Base-by-base conservation (phyloP, 306 rosid species). In the Cajanus cajan region DNA sequence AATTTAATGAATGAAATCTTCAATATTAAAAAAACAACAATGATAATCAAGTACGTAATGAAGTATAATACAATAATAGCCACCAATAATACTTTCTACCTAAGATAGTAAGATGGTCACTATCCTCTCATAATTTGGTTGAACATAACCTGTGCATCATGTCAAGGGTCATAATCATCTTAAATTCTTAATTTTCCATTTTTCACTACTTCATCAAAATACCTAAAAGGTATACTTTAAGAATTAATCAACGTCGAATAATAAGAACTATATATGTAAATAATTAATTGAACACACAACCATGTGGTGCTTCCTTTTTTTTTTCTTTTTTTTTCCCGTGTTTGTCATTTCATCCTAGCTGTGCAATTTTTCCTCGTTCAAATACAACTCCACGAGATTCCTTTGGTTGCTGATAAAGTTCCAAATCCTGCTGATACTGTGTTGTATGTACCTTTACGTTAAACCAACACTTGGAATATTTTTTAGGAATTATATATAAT, bases 311-410 rank as follows among this genome's bases (percentile, higher is more conserved):
- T 16, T 65, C 19, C 2, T 40, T 19, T 34, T 8, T 2, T 58
- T 40, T 64, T 40, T 19, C 21, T 8, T 2, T 47, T 40, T 64
- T 13, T 7, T 28, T 12, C n/a, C n/a, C 57, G 0, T 24, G 78
- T 79, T 69, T 84, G 78, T 84, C 82, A 76, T 45, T 33, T 55
- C 68, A 71, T 76, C 54, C 73, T 76, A 80, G 82, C 54, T 76
- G 82, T 84, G 75, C 77, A 84, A 28, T 36, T 71, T 73, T 58
- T 47, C 73, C 82, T 80, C 82, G 83, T 80, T 84, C 54, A 84
- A 59, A 71, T 84, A 77, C 75, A 80, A 80, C 79, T 55, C 88
- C 83, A 85, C 81, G 85, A 78, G 88, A 85, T 85, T 81, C 88
- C 85, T 85, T 77, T 43, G 70, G 77, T 77, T 58, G 41, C 48